These are phyloP conservation scores for Botryotinia globosa DNA, from an alignment of 2,329 filamentous ascomycete species.

Conservation along the genomic window DNA sequence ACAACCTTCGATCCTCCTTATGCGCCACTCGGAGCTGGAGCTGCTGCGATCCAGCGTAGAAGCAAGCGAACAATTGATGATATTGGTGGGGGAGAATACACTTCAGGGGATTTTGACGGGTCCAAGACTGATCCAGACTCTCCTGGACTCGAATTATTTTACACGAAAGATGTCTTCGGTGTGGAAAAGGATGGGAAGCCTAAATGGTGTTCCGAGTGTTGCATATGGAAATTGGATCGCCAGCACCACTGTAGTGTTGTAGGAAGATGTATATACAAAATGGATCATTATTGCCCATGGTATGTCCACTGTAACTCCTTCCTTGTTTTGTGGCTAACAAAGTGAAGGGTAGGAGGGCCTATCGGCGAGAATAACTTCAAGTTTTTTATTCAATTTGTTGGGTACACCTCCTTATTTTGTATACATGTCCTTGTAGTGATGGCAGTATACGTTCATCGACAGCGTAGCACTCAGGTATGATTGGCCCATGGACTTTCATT, in stretches of 20 bases:
- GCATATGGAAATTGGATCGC: slow-evolving; percentile 84
- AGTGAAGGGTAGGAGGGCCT: slow-evolving; percentile 77
- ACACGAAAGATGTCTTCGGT: slow-evolving; percentile 77
- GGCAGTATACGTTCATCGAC: slow-evolving; percentile 57
- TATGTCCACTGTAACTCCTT: slow-evolving; percentile 32
- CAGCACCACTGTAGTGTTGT: slow-evolving; percentile 79
- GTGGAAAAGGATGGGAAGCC: slow-evolving; percentile 83
- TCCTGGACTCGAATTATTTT: slow-evolving; percentile 71
- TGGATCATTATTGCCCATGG: slow-evolving; percentile 96
- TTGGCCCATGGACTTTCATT: slow-evolving; percentile 9
- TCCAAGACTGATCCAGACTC: slow-evolving; percentile 49
- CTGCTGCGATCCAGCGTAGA: slow-evolving; percentile 26
- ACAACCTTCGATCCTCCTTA: slow-evolving; percentile 72
- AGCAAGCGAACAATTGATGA: slow-evolving; percentile 32
- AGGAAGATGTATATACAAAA: slow-evolving; percentile 45
- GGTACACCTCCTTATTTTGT: slow-evolving; percentile 69
- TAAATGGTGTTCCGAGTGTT: slow-evolving; percentile 79
- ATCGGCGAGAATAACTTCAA: slow-evolving; percentile 86
- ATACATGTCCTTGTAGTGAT: slow-evolving; percentile 60
- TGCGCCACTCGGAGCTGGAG: slow-evolving; percentile 58
- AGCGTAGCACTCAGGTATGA: slow-evolving; percentile 38
- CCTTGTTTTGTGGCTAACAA: slow-evolving; percentile 12
- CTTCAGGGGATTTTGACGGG: slow-evolving; percentile 23
- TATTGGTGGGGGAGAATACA: slow-evolving; percentile 31
- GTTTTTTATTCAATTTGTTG: slow-evolving; percentile 85